Evolutionary conservation across 768 basidiomycete species (phyloP), one percentile per base, ranked within the genome.

Genomic region (Rhizopogon vinicolor): DNA sequence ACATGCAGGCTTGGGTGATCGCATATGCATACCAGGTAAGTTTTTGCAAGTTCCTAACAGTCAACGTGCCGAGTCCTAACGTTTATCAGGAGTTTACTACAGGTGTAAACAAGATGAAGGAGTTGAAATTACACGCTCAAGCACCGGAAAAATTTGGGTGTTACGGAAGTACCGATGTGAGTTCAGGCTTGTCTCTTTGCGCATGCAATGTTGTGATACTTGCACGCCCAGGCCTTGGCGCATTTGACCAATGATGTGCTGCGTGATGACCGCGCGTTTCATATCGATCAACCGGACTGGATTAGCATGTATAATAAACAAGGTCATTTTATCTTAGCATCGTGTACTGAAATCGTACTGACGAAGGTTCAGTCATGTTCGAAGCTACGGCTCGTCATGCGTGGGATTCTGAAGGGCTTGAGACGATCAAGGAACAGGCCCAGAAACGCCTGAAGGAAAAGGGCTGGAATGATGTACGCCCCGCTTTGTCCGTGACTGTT

Each of bases 401-500:
- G 2, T 68, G 69, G 66, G 6, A 37, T 2, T 22, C 31, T 13
- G 14, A 54, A 10, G 42, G 58, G 22, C 52, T 65, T 5, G 53
- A 60, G 31, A 22, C 29, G 7, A 46, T 71, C 7, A 69, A 65
- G 7, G 52, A 50, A n/a, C 55, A 62, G 10, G 69, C 65, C 1
- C 56, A 60, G 10, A 51, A 60, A 37, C 63, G 68, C 10, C 43
- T 62, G 18, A 25, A 44, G 5, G 44, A 57, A 7, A 50, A 62
- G 41, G 68, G 68, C 1, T 72, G 70, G 71, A 55, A 66, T 35
- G 41, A 45, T n/a, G 59, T 64, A 14, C 65, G 69, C 7, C 68
- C 65, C 2, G 75, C 77, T 3, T 57, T 79, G 25, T 41, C 73
- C 3, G 58, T 63, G 5, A 78, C 77, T 18, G 60, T 77, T 40